Evolutionary conservation across 306 rosid species (phyloP).

Genomic region (Erythrophleum fordii): DNA sequence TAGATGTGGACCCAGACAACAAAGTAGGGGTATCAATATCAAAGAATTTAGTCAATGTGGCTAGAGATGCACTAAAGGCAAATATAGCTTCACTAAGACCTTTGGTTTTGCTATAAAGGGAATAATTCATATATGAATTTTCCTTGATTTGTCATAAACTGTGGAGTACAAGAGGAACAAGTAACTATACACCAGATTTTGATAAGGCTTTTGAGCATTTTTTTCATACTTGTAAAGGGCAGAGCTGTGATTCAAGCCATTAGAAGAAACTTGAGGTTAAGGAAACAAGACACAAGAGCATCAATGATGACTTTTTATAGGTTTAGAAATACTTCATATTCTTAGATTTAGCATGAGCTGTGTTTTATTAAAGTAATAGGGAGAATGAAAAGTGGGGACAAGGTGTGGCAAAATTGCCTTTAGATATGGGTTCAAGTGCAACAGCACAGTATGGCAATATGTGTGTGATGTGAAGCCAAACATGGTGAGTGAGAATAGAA

Average conservation of each 20-base stretch:
- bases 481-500: conserved; percentile 45
- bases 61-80: too few relatives aligned
- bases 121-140: conserved; percentile 48
- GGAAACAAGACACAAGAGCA: conserved; percentile 51
- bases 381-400: conserved; percentile 57
- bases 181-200: too few relatives aligned
- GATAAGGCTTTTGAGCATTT: conserved; percentile 61
- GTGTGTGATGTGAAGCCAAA: conserved; percentile 41
- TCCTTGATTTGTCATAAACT: too few relatives aligned
- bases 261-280: conserved; percentile 44
- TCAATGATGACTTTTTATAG: conserved; percentile 62
- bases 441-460: conserved; percentile 61
- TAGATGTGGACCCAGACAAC: conserved; percentile 51
- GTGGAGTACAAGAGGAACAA: too few relatives aligned
- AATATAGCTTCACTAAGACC: conserved; percentile 61
- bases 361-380: conserved; percentile 69
- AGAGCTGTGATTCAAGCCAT: conserved; percentile 56
- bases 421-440: conserved; percentile 72
- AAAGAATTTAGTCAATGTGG: conserved; percentile 48
- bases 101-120: conserved; percentile 58
- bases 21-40: conserved; percentile 57
- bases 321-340: conserved; percentile 65
- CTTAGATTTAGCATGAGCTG: conserved; percentile 67
- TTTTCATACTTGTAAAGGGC: conserved; percentile 71
- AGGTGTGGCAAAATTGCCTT: conserved; percentile 70